Evolutionary conservation across 495 filamentous ascomycete species (phyloP).

Genomic region (Physcia stellaris): DNA sequence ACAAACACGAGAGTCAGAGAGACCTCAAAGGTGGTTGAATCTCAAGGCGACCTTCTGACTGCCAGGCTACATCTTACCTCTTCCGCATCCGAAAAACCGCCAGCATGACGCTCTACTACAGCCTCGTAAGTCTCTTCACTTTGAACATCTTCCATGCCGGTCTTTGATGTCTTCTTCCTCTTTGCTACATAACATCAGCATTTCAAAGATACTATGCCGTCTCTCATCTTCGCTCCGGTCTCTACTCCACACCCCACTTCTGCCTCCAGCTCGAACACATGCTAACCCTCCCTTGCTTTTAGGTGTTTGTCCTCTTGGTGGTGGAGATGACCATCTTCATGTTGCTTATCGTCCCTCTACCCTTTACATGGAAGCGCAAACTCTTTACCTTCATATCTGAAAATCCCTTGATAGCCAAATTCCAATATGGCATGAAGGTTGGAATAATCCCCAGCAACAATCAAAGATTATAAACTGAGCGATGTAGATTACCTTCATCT

Average conservation of each 20-base stretch:
- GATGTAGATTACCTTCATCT: slow-evolving; percentile 87
- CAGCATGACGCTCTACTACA: slow-evolving; percentile 98
- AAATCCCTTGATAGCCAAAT: slow-evolving; percentile 64
- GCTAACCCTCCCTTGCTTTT: too few relatives aligned
- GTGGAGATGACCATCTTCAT: slow-evolving; percentile 90
- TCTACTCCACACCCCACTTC: too few relatives aligned
- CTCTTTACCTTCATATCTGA: slow-evolving; percentile 90
- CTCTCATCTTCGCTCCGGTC: slow-evolving; percentile 26
- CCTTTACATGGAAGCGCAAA: slow-evolving; percentile 73
- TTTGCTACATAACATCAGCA: background rate
- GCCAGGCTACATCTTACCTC: too few relatives aligned
- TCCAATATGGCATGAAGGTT: slow-evolving; percentile 72
- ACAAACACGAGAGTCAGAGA: too few relatives aligned
- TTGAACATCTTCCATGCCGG: background rate
- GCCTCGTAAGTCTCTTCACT: slow-evolving; percentile 52
- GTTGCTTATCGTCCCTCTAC: slow-evolving; percentile 80
- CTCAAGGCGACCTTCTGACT: too few relatives aligned
- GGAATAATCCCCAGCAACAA: too few relatives aligned
- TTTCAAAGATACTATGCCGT: slow-evolving; percentile 16
- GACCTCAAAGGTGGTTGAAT: too few relatives aligned
- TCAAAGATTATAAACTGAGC: too few relatives aligned
- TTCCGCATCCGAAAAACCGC: too few relatives aligned
- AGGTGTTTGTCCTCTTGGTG: slow-evolving; percentile 91
- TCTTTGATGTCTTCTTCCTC: background rate
- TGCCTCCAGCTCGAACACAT: background rate